Base-by-base conservation (phyloP, 805 yeast genomes). In the Saccharomycopsis schoenii region DNA sequence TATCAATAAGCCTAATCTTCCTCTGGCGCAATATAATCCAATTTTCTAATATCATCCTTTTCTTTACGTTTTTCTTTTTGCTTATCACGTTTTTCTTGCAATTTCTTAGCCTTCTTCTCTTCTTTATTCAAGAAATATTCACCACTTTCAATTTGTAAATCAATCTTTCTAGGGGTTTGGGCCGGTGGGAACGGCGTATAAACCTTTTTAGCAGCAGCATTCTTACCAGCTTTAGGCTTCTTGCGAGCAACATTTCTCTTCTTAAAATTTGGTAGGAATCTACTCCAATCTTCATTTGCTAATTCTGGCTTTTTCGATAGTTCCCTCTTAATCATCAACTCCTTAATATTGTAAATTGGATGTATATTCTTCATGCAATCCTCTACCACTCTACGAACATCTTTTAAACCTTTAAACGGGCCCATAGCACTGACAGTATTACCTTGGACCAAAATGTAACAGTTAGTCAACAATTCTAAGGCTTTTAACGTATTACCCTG, bases 101-200 rank as follows among this genome's bases (percentile, higher is more conserved):
- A 76, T 66, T 84, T 83, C 72, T 82, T 85, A 66, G 78, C 75
- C 63, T 83, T 86, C 78, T 89, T 90, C 69, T 92, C 96, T 68
- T 78, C 83, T 77, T 89, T 88, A 63, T 90, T 88, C 76, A 94
- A 79, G 83, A 94, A 94, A 76, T 90, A 94, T 74, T 94, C 99
- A 83, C 99, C 99, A 78, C 96, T 85, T 74, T 94, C 99, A 74
- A 94, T 91, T 77, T 91, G 96, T 72, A 92, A 77, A 82, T 94
- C 99, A 74, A 94, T 80, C 88, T 94, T 92, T 79, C 98, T 87
- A 70, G 98, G 99, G 67, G 84, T 83, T 76, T 89, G 99, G 58
- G 89, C 88, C 68, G 99, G 98, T 77, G 99, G 99, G 91, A 94
- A 94, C 71, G 99, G 98, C 40, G 99, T 94, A 82, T 93, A 93